Conservation (phyloP, 2,329 filamentous ascomycete species). For the Mariannaea elegans region DNA sequence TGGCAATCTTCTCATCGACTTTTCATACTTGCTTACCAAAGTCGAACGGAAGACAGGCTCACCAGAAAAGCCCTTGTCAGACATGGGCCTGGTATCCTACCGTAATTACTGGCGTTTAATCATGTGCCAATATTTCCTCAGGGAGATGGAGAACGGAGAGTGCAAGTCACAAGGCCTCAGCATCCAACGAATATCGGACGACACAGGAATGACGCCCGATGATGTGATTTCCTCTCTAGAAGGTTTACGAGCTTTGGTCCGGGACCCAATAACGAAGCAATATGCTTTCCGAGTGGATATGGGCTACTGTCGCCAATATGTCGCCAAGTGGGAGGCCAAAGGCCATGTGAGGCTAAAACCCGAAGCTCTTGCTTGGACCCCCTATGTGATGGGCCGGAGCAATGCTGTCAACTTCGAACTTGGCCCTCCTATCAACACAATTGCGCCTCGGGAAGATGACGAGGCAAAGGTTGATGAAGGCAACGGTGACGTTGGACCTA, state of each 20-base stretch:
- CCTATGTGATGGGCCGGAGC: constrained; percentile 93
- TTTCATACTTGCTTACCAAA: constrained; percentile 94
- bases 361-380: constrained; percentile 88
- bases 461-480: constrained; percentile 54
- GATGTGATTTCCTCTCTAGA: constrained; percentile 96
- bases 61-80: constrained; percentile 95
- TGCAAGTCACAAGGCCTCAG: constrained; percentile 61
- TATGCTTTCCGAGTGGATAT: constrained; percentile 92
- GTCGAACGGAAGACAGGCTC: constrained; percentile 95
- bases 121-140: constrained; percentile 83
- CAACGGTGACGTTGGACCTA: constrained; percentile 27
- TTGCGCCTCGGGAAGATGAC: constrained; percentile 85
- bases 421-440: constrained; percentile 81
- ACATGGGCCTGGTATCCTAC: constrained; percentile 98
- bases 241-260: constrained; percentile 85
- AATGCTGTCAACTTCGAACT: constrained; percentile 86
- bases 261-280: constrained; percentile 85
- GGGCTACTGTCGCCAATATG: constrained; percentile 85
- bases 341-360: constrained; percentile 86
- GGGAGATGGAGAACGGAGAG: constrained; percentile 47
- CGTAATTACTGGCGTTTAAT: constrained; percentile 96
- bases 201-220: constrained; percentile 94
- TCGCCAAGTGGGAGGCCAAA: constrained; percentile 88
- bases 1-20: constrained; percentile 95
- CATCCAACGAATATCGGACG: constrained; percentile 78